Evolutionary conservation across 2,329 filamentous ascomycete genomes (phyloP), one percentile per base, ranked within the genome.

Genomic region (Trichophyton benhamiae): DNA sequence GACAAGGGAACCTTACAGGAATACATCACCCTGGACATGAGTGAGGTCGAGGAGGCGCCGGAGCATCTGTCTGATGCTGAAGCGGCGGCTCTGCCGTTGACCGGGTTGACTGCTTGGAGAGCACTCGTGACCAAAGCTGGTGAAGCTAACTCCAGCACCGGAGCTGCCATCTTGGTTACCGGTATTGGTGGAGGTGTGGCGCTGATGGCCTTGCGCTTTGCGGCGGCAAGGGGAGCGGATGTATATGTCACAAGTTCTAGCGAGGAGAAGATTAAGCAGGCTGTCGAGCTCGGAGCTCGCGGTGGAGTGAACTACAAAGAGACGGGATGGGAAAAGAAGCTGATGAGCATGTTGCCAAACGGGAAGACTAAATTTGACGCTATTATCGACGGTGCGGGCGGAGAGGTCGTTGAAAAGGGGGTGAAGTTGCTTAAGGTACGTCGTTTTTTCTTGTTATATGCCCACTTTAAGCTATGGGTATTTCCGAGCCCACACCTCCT

Each of bases 151-250:
- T 72, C 75, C 15, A 66, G 70, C 3, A 67, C 72, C 0, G 89
- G 89, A 1, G 77, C 82, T 64, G 95, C 95, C 70, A 79, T 97
- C 3, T 77, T 97, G 36, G 76, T 97, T 48, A 96, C 92, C 3
- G 92, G 92, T 0, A 95, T 97, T 72, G 92, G 92, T 0, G 92
- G 92, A 41, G 92, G 92, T 49, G 92, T 96, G 0, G 92, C 92
- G 38, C 77, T 96, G 61, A 86, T 89, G 78, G 87, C 83, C 4
- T 77, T 96, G 67, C 81, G 89, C 72, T 95, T 95, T 74, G 91
- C 84, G 9, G 84, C 86, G 11, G 89, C 83, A 8, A 76, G 84
- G 66, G 88, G 90, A 42, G 83, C 86, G 68, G 84, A 86, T 71
- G 87, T 92, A n/a, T 95, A 81, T 70, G 90, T 96, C 61, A 92